phyloP scores from a whole-genome alignment of 257 asterid genomes.

The Lavandula angustifolia region DNA sequence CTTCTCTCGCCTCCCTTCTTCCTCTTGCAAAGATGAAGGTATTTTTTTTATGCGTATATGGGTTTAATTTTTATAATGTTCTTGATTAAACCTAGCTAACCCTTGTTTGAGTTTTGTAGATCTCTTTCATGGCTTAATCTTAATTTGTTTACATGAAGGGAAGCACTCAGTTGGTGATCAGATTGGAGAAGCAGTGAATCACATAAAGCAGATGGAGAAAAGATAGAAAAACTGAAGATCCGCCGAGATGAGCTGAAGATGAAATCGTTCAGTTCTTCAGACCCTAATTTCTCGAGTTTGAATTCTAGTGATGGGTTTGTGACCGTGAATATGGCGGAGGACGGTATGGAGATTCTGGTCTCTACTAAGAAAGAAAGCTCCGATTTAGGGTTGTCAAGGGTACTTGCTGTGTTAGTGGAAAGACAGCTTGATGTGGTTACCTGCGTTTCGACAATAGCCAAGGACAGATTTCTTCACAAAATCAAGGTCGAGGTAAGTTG shows the following conservation, averaged over 20 bases:
- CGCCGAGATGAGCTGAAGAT: constrained; percentile 37
- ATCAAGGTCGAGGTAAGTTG: constrained; percentile 55
- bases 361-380: not conserved
- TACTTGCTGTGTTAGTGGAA: constrained; percentile 33
- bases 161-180: constrained; percentile 54
- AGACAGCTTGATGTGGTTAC: constrained; percentile 41
- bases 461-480: constrained; percentile 35
- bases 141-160: constrained; percentile 31
- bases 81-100: not conserved
- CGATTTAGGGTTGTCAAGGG: constrained; percentile 39
- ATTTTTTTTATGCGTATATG: too few relatives aligned
- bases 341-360: constrained; percentile 50
- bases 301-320: constrained; percentile 18
- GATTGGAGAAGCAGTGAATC: constrained; percentile 48
- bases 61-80: not conserved
- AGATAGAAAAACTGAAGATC: constrained; percentile 32
- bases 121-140: too few relatives aligned
- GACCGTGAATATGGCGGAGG: constrained; percentile 31
- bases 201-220: constrained; percentile 38
- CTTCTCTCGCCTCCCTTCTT: constrained; percentile 49
- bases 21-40: constrained; percentile 43
- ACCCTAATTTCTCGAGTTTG: not conserved
- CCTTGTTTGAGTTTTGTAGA: too few relatives aligned
- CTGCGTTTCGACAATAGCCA: constrained; percentile 43
- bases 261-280: not conserved